Evolutionary conservation across 371 early-diverging fungal species (phyloP), one percentile per base, ranked within the genome.

Genomic region (Actinomucor elegans): DNA sequence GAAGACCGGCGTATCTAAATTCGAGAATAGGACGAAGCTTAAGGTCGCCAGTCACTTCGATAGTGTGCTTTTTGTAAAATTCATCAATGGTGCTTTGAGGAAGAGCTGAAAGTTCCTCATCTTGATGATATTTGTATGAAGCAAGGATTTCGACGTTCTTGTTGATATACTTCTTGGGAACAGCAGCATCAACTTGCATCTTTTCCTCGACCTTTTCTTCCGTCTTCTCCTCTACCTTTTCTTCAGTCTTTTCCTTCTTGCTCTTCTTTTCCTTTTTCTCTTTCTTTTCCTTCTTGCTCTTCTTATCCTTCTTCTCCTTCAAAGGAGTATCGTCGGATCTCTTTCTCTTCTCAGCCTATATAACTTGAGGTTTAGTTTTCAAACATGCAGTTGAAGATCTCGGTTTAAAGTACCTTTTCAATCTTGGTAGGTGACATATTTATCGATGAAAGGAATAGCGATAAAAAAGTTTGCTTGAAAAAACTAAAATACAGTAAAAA

Each of bases 1-100:
- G 86, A 57, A 94, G 85, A 23, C 82, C 77, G 17, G 93, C 84
- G 48, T 92, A 82, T 27, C 59, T 55, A 54, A 97, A 95, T 49
- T 88, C 79, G 43, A 91, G 68, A 50, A 86, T 89, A 29, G 94
- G 96, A 43, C 86, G 73, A 48, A 83, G 78, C 9, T 81, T 71
- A 32, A 82, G 77, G 57, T 85, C 85, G 32, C 88, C 84, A 5
- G 75, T 76, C 3, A 87, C 76, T 21, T 83, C 77, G 38, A 93
- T 87, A 28, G 70, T 68, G 60, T 92, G 77, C 61, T 87, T 72
- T 57, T 87, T 82, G 68, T 83, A 70, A 52, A 81, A 90, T 26
- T 71, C 83, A 26, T 76, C 69, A 44, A 78, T 69, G 8, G 59
- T 65, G 35, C 52, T 61, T 57, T 78, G 65, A 14, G 79, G 69